These are phyloP conservation scores for Paramecium pentaurelia DNA, from an alignment of 73 alveolate genomes.

Conservation along the genomic window DNA sequence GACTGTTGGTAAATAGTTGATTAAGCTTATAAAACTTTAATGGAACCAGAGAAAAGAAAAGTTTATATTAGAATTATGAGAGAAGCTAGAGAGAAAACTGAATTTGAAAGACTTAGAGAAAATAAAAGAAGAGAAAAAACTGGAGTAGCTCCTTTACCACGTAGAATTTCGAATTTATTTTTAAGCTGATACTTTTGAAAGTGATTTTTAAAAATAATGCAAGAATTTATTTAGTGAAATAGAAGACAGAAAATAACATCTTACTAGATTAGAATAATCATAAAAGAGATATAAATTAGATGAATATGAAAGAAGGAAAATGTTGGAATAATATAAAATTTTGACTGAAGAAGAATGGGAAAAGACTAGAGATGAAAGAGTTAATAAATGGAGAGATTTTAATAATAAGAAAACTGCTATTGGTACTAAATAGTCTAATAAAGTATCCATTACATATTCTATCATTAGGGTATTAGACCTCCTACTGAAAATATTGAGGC, in stretches of 20 bases:
- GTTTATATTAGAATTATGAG: conserved; percentile 87
- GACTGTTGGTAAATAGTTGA: conserved; percentile 92
- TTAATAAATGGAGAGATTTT: conserved; percentile 91
- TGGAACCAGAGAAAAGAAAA: conserved; percentile 84
- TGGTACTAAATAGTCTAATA: conserved; percentile 53
- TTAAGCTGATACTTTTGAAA: conserved; percentile 53
- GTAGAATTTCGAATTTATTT: neutral
- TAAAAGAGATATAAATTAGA: conserved; percentile 84
- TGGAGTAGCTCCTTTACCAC: conserved; percentile 85
- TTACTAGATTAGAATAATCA: conserved; percentile 75
- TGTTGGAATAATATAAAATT: conserved; percentile 72
- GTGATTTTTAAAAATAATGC: conserved; percentile 85
- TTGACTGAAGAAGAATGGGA: conserved; percentile 96
- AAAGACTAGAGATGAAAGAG: conserved; percentile 91
- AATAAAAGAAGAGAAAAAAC: conserved; percentile 75
- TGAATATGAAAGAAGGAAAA: conserved; percentile 78
- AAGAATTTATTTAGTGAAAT: conserved; percentile 86
- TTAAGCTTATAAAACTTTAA: conserved; percentile 86
- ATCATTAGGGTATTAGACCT: conserved; percentile 34
- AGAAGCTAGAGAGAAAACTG: conserved; percentile 95
- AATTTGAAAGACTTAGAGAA: conserved; percentile 79
- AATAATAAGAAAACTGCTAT: conserved; percentile 70
- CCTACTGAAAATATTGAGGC: conserved; percentile 14
- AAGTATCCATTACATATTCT: neutral
- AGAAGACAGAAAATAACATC: conserved; percentile 89